phyloP scores from a whole-genome alignment of 805 yeast genomes.

The Lipomyces lipofer region DNA sequence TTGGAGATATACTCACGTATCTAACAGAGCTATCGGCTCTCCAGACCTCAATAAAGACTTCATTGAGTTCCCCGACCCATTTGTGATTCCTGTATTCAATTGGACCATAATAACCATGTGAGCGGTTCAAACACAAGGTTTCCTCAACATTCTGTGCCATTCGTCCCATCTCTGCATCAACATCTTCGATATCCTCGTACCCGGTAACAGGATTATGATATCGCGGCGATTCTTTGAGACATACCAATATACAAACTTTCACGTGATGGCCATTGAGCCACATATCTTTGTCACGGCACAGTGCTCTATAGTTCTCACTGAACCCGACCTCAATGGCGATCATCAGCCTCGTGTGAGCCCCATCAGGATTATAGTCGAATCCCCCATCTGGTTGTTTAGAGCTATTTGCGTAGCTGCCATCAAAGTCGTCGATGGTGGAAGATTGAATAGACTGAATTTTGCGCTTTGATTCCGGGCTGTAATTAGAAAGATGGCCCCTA shows the following conservation, averaged over 20 bases:
- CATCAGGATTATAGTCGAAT: background rate
- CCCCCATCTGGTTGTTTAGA: background rate
- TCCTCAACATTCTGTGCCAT: background rate
- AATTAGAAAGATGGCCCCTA: background rate
- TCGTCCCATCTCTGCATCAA: background rate
- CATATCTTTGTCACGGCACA: background rate
- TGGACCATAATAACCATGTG: background rate
- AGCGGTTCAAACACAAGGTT: background rate
- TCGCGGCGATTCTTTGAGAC: background rate
- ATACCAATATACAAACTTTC: background rate
- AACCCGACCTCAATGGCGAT: background rate
- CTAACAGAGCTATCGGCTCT: background rate
- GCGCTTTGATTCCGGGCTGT: background rate
- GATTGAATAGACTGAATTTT: background rate
- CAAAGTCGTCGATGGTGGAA: background rate
- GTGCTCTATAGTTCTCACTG: background rate
- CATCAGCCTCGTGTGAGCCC: background rate
- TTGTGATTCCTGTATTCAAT: background rate
- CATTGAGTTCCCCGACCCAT: background rate
- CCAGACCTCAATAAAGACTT: too few species aligned
- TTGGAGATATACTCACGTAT: background rate
- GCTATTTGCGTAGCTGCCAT: background rate
- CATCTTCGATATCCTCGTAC: background rate
- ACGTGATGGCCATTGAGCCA: background rate
- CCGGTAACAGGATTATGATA: background rate